Evolutionary conservation across 139 green algal genomes (phyloP), one percentile per base, ranked within the genome.

Genomic region (Yamagishiella unicocca): DNA sequence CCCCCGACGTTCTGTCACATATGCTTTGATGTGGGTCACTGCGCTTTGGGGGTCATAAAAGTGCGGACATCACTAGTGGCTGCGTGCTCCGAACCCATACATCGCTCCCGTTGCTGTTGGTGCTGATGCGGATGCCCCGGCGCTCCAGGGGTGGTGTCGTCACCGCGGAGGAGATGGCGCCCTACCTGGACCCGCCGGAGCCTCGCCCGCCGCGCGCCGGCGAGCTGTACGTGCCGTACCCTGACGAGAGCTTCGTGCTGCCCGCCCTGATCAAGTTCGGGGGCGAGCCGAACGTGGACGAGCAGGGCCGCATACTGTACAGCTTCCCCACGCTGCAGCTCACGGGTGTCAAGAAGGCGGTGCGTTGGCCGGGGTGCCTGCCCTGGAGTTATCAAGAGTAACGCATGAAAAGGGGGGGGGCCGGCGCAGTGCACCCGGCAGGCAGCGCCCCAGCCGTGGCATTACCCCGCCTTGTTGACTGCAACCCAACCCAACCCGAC

Each of bases 121-220:
- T 22, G n/a, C n/a, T n/a, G n/a, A n/a, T n/a, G n/a, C n/a, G n/a
- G n/a, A n/a, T n/a, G n/a, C n/a, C n/a, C n/a, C n/a, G n/a, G n/a
- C 19, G 66, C 66, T 12, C 33, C 85, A 91, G 90, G 68, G 94
- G 94, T 29, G 97, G 97, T 24, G 97, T 99, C 14, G 96, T 99
- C 45, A 96, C 95, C 22, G 97, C 96, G 1, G 97, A 99, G 90
- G 95, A 99, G 91, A 91, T 99, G 80, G 97, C 97, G 0, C 97
- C 97, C 2, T 99, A 95, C 88, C 85, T 99, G 35, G 96, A 99
- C 87, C 90, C 90, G 19, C 89, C 92, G 14, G 24, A 64, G 42
- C 73, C 84, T 8, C 22, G 3, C 37, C 43, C 42, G 38, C 58
- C 58, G 43, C 33, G 33, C 6, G 38, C 82, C 21, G 37, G n/a